A percentile compares a stretch with the other conserved stretches of the same genome.
phyloP scores from a whole-genome alignment of 768 basidiomycete genomes.

The Nevesoporus exiguus region DNA sequence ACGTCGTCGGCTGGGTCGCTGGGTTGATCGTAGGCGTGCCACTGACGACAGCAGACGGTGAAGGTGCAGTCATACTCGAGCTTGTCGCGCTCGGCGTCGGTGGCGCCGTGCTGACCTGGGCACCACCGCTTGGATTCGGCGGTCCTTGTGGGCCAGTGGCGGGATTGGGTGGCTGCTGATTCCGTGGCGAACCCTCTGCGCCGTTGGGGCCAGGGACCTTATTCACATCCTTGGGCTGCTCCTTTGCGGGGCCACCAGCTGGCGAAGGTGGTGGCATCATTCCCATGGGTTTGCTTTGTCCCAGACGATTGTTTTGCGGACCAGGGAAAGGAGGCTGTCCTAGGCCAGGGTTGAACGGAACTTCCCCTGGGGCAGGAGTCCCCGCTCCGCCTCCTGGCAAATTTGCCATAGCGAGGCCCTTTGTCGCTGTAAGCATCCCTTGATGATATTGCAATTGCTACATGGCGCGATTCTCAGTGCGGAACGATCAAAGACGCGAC shows the following conservation, averaged over 20 bases:
- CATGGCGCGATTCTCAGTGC: constrained; percentile 12
- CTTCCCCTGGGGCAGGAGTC: constrained; percentile 46
- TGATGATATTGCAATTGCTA: constrained; percentile 37
- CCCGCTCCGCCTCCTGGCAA: constrained; percentile 34
- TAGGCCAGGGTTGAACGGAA: constrained; percentile 37
- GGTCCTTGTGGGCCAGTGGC: constrained; percentile 24
- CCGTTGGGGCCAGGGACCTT: constrained; percentile 29
- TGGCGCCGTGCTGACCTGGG: constrained; percentile 34
- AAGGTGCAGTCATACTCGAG: constrained; percentile 36
- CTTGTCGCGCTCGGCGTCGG: constrained; percentile 35
- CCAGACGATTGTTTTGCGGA: constrained; percentile 30
- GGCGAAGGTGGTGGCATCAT: constrained; percentile 57
- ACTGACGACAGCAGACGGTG: constrained; percentile 35
- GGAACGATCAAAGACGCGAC: background rate
- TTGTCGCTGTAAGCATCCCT: constrained; percentile 36
- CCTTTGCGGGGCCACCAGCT: constrained; percentile 31
- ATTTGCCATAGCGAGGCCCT: constrained; percentile 29
- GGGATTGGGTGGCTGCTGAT: constrained; percentile 31
- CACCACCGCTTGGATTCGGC: constrained; percentile 14
- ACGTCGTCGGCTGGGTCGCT: constrained; percentile 23
- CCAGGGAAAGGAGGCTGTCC: constrained; percentile 35
- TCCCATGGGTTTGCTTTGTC: constrained; percentile 36
- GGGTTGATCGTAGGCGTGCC: constrained; percentile 30
- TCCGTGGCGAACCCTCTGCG: constrained; percentile 43
- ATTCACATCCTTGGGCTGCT: constrained; percentile 34